A percentile compares a stretch with the other conserved stretches of the same genome.
Conservation (phyloP, 1,284 basidiomycete genomes). For the Cutaneotrichosporon cyanovorans region DNA sequence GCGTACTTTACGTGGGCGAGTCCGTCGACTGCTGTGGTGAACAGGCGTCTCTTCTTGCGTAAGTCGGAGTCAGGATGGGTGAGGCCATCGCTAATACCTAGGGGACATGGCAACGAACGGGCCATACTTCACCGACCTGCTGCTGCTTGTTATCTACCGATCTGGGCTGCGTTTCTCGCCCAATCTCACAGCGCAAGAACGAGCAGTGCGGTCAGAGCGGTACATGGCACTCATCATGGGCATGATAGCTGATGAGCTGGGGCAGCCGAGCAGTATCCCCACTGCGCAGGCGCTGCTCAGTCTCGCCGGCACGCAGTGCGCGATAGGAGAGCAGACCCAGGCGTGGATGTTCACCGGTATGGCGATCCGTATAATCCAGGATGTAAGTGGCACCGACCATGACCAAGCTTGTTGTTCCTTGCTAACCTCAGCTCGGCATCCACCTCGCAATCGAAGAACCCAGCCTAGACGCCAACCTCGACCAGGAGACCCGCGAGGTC, state of each 20-base stretch:
- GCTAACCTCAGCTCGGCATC: constrained; percentile 16
- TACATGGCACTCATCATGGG: constrained; percentile 18
- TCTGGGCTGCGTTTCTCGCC: constrained; percentile 19
- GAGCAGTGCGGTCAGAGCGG: constrained; percentile 10
- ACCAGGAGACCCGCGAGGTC: constrained; percentile 18
- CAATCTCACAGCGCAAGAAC: constrained; percentile 14
- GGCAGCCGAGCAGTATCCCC: constrained; percentile 15
- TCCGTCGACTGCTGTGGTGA: constrained; percentile 12
- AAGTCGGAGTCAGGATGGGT: background rate
- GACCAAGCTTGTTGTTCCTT: background rate
- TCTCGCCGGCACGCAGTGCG: constrained; percentile 17
- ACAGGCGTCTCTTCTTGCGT: constrained; percentile 17
- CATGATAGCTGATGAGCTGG: constrained; percentile 18
- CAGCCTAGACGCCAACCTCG: constrained; percentile 14
- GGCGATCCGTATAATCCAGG: constrained; percentile 23
- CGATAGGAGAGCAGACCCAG: constrained; percentile 18
- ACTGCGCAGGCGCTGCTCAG: constrained; percentile 15
- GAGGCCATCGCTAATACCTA: constrained; percentile 1
- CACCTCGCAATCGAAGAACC: constrained; percentile 22
- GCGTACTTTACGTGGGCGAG: constrained; percentile 22
- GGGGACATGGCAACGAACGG: constrained; percentile 22
- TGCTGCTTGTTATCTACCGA: constrained; percentile 20
- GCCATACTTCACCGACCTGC: constrained; percentile 19
- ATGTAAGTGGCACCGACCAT: constrained; percentile 8
- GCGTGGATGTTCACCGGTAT: constrained; percentile 23